Evolutionary conservation across 1,284 basidiomycete genomes (phyloP).

Genomic region (Tetrapyrgos nigripes): DNA sequence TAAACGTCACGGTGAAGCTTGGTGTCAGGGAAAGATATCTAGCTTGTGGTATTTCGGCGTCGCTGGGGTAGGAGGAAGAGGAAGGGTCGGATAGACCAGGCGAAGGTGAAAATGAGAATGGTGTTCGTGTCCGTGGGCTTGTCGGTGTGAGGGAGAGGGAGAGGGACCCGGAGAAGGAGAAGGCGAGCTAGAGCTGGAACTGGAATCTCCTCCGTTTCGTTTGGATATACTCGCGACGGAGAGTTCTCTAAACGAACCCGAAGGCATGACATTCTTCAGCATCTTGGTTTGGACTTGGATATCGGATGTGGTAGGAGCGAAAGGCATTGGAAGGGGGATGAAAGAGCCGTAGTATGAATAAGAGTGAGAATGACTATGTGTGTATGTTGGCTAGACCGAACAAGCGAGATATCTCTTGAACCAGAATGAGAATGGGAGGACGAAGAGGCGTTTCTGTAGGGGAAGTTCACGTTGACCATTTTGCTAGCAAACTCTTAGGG

Average conservation of each 20-base stretch:
- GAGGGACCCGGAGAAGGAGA: neutral
- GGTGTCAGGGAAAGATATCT: neutral
- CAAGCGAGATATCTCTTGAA: neutral
- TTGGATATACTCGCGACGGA: neutral
- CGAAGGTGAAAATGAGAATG: neutral
- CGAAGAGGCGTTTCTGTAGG: neutral
- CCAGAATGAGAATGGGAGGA: neutral
- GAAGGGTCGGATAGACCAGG: neutral
- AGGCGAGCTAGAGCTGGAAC: neutral
- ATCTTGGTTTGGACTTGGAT: neutral
- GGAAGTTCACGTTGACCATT: neutral
- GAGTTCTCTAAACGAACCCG: neutral
- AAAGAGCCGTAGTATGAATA: neutral
- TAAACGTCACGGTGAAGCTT: neutral
- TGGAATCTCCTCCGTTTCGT: neutral
- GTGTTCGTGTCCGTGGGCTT: neutral
- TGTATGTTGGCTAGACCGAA: too few species aligned
- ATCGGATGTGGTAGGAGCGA: neutral
- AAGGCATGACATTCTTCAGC: neutral
- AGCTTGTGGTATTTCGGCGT: neutral
- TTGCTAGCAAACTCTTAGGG: too few species aligned
- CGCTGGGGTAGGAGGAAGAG: neutral
- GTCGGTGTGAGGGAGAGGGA: too few species aligned
- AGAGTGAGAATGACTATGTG: neutral
- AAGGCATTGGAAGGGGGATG: neutral